These are phyloP conservation scores for Hypocreales sp. DNA, from an alignment of 2,329 filamentous ascomycete genomes.

Conservation along the genomic window DNA sequence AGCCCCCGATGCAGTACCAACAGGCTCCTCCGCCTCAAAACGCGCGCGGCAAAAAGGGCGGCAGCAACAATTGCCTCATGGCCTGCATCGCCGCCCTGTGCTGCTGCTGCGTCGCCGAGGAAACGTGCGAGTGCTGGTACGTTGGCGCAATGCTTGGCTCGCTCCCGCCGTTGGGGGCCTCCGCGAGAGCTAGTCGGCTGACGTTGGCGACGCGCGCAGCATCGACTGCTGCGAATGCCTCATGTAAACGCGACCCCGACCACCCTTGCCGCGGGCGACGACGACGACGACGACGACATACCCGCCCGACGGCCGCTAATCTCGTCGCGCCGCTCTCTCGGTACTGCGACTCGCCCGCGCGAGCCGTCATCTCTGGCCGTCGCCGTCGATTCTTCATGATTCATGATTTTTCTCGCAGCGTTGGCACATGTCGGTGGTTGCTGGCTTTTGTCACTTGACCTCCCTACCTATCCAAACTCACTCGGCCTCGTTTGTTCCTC, in stretches of 20 bases:
- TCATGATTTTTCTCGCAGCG: too few relatives aligned
- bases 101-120: conserved; percentile 34
- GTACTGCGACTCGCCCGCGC: too few relatives aligned
- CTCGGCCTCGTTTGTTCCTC: too few relatives aligned
- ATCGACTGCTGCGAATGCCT: conserved; percentile 26
- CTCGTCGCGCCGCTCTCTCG: too few relatives aligned
- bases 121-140: conserved; percentile 34
- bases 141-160: too few relatives aligned
- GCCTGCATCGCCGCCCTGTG: conserved; percentile 32
- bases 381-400: background rate
- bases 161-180: too few relatives aligned
- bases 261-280: background rate
- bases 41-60: conserved; percentile 14
- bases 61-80: conserved; percentile 26
- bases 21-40: conserved; percentile 18
- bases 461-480: too few relatives aligned
- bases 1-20: conserved; percentile 28
- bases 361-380: background rate
- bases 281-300: background rate
- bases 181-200: too few relatives aligned
- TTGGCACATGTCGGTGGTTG: too few relatives aligned
- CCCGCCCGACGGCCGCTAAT: too few relatives aligned
- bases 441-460: too few relatives aligned
- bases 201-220: conserved; percentile 6
- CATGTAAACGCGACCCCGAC: conserved; percentile 11